These are phyloP conservation scores for Fraxinus platypoda DNA, from an alignment of 305 asterid genomes.

Conservation along the genomic window DNA sequence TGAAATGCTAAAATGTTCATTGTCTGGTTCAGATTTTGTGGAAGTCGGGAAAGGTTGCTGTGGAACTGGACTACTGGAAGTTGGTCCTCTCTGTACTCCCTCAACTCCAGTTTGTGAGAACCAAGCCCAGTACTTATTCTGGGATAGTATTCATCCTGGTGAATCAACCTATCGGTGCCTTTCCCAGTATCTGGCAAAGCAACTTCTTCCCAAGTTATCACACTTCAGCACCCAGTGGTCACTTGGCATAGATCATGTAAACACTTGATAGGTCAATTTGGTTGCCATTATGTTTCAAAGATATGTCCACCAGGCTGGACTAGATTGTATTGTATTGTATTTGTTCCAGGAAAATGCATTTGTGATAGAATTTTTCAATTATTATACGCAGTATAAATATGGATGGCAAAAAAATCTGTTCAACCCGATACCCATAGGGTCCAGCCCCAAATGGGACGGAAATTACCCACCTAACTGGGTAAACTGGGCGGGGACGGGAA, in stretches of 20 bases:
- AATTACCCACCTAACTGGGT: too few species aligned
- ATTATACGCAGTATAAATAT: not conserved
- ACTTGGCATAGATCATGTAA: not conserved
- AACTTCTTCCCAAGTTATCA: conserved; percentile 28
- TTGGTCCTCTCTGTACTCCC: conserved; percentile 54
- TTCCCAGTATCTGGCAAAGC: conserved; percentile 20
- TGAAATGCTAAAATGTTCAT: not conserved
- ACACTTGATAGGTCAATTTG: not conserved
- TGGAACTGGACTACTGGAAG: conserved; percentile 59
- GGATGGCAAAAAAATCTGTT: too few species aligned
- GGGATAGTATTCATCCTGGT: conserved; percentile 70
- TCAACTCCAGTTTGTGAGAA: conserved; percentile 40
- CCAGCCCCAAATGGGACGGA: too few species aligned
- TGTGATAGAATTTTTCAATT: not conserved
- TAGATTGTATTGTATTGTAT: not conserved
- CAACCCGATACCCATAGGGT: too few species aligned
- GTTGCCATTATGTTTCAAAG: not conserved
- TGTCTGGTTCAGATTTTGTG: conserved; percentile 38
- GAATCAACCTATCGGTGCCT: conserved; percentile 39
- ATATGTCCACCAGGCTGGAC: not conserved
- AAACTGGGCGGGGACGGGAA: too few species aligned
- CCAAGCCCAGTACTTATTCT: conserved; percentile 46
- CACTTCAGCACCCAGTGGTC: conserved; percentile 12
- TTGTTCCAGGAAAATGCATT: not conserved
- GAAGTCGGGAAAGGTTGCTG: conserved; percentile 66